phyloP scores from a whole-genome alignment of 495 filamentous ascomycete genomes.

The Penicillium argentinense region DNA sequence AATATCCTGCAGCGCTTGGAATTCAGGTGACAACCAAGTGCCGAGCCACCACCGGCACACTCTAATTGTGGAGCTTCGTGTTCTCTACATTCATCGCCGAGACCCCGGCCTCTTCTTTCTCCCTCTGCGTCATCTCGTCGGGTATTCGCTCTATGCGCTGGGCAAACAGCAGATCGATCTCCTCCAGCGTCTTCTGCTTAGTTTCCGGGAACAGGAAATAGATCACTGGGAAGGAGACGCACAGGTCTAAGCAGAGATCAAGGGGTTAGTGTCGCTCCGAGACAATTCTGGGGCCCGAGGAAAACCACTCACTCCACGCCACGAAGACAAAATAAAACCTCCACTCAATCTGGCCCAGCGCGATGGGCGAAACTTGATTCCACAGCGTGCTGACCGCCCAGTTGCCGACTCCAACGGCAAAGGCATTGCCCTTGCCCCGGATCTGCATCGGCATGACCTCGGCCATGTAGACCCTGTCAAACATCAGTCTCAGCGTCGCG shows the following conservation, averaged over 20 bases:
- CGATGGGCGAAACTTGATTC: conserved; percentile 50
- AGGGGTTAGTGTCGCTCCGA: conserved; percentile 4
- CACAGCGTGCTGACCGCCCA: conserved; percentile 53
- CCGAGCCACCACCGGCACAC: too few species aligned
- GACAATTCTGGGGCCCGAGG: neutral
- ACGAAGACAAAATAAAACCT: conserved; percentile 51
- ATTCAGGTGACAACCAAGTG: neutral
- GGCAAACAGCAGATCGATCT: conserved; percentile 57
- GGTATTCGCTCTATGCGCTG: conserved; percentile 31
- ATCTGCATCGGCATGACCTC: conserved; percentile 55
- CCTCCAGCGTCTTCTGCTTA: conserved; percentile 54
- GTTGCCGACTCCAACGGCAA: conserved; percentile 48
- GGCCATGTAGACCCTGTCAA: conserved; percentile 43
- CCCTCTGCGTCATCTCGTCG: conserved; percentile 27
- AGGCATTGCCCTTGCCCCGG: conserved; percentile 47
- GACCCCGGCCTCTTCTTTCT: conserved; percentile 17
- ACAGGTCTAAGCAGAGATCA: conserved; percentile 30
- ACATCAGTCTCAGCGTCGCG: neutral
- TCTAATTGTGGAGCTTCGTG: neutral
- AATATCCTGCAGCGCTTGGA: too few species aligned
- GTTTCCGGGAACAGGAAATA: conserved; percentile 58
- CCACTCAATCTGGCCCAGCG: conserved; percentile 42
- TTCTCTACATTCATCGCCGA: conserved; percentile 20
- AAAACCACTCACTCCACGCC: conserved; percentile 32
- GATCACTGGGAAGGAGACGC: conserved; percentile 37